Base-by-base conservation (phyloP, 345 rosid genomes). In the Linum usitatissimum region DNA sequence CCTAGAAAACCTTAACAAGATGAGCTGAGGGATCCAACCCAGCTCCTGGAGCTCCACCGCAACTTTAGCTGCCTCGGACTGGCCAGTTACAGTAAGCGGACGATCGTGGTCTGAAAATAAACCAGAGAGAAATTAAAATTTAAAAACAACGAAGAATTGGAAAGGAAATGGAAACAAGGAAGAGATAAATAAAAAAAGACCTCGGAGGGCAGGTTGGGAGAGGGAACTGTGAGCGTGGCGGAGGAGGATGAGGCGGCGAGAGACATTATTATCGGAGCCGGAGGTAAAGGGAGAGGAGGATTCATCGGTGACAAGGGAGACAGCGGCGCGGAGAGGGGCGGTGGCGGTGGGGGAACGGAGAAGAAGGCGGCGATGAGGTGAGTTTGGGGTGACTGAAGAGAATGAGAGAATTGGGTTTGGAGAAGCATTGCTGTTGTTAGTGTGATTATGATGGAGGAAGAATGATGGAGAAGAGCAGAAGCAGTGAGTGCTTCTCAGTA, bases 151-250 rank as follows among this genome's bases (percentile, higher is more conserved):
- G n/a, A 15, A 14, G 19, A 21, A 59, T 20, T 0, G 23, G 57
- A 56, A 42, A 20, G 30, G 64, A 61, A 17, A 6, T 57, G 21
- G 23, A 8, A 63, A 63, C 13, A 9, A 20, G 18, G 28, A 10
- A 45, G 55, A 17, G 12, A 23, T 53, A 18, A 18, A 21, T 23
- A 0, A 55, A 21, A 6, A 49, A 28, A 20, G 3, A 87, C 96
- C 98, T 79, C 84, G 83, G 18, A 87, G 71, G 23, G 93, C 75
- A 61, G 83, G 73, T 70, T 81, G 63, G 14, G 79, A 79, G 95
- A 91, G 85, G 59, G 96, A 92, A 68, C 96, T 92, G 78, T 92
- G 63, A 53, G 98, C 98, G 54, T 92, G 98, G 62, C 98, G 96
- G 59, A 87, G 96, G 57, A 89, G 83, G 69, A 92, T 83, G 66